These are phyloP conservation scores for Puccinellia tenuiflora DNA, from an alignment of 176 grass and related monocot species.

Conservation along the genomic window DNA sequence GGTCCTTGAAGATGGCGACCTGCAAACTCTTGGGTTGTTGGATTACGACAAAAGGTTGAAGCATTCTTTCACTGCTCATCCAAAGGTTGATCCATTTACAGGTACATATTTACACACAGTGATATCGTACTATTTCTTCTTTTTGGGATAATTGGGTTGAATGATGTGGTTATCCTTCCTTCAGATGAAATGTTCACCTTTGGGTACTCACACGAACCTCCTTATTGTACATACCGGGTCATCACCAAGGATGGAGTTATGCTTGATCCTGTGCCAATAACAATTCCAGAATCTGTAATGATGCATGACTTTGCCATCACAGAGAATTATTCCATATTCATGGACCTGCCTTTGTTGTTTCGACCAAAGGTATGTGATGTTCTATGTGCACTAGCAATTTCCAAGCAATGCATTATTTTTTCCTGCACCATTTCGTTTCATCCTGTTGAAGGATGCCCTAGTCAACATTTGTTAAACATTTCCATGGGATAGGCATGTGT, in stretches of 20 bases:
- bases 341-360: constrained; percentile 93
- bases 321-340: constrained; percentile 92
- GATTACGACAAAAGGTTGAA: constrained; percentile 91
- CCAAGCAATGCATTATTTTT: not conserved
- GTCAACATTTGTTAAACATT: not conserved
- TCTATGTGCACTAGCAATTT: not conserved
- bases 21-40: constrained; percentile 91
- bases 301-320: constrained; percentile 99
- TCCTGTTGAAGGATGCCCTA: not conserved
- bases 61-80: constrained; percentile 97
- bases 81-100: constrained; percentile 95
- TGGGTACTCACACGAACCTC: constrained; percentile 80
- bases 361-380: constrained; percentile 62
- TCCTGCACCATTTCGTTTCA: not conserved
- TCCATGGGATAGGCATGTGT: not conserved
- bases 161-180: constrained; percentile 20
- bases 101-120: constrained; percentile 29
- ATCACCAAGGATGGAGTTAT: constrained; percentile 87
- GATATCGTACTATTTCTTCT: not conserved
- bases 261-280: constrained; percentile 98
- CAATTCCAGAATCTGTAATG: constrained; percentile 91
- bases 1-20: constrained; percentile 95
- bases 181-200: constrained; percentile 99
- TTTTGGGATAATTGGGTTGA: not conserved
- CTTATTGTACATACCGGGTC: constrained; percentile 90